Base-by-base conservation (phyloP, 208 protist genomes). In the Trypanosoma platydactyli region DNA sequence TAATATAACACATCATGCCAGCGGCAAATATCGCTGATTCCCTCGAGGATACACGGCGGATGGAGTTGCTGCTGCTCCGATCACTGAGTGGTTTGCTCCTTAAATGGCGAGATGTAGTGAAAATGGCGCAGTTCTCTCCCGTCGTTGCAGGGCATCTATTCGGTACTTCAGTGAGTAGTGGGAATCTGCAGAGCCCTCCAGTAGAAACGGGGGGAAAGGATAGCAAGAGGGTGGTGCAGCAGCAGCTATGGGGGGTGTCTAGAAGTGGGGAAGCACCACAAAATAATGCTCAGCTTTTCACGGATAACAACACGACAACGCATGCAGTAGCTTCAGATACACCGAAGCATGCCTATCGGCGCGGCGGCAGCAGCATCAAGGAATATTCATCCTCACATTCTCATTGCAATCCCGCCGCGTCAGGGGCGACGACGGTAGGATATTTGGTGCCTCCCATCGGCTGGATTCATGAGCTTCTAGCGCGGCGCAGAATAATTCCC, bases 21-120 rank as follows among this genome's bases (percentile, higher is more conserved):
- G n/a, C 4, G 24, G n/a, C 16, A 35, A 24, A 27, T n/a, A 12
- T 5, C 1, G 24, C 0, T 1, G 13, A 30, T 5, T 27, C 50
- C 33, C 15, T 30, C 24, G 1, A n/a, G 7, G 25, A 54, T 11
- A 24, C 50, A 35, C 4, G 30, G 9, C 27, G 44, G 22, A n/a
- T 4, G 11, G 54, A 59, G 27, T n/a, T 45, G 11, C 22, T 41
- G 18, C 33, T 59, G 13, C 27, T 59, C 13, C 54, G 54, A n/a
- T 59, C 54, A 20, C n/a, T 59, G 4, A 59, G 54, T 59, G 54
- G 54, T 29, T 27, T 59, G 13, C 33, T 59, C 6, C 33, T 59
- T 16, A 59, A 59, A 46, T 59, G 54, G 54, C 27, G 54, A 25
- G 54, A 59, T 16, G 44, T 59, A 25, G 54, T 59, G 20, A 59